Conservation (phyloP, 2,329 filamentous ascomycete species). For the Exophiala calicioides region DNA sequence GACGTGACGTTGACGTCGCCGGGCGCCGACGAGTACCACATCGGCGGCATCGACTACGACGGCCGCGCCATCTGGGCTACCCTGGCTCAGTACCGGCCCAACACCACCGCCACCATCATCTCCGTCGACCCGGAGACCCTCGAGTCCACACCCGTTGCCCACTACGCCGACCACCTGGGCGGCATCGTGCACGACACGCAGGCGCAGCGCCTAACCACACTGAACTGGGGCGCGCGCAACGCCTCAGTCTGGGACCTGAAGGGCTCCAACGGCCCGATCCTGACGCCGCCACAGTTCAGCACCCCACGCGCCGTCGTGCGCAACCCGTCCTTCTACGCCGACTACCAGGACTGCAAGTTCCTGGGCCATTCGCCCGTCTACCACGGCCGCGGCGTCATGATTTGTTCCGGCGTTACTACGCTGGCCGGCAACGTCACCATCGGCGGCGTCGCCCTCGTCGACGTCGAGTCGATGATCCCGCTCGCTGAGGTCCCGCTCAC, state of each 20-base stretch:
- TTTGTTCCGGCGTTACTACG: slow-evolving; percentile 50
- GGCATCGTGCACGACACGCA: slow-evolving; percentile 47
- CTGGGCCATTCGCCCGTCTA: slow-evolving; percentile 45
- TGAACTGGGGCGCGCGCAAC: slow-evolving; percentile 52
- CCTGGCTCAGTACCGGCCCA: slow-evolving; percentile 51
- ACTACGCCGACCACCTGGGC: slow-evolving; percentile 49
- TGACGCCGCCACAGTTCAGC: slow-evolving; percentile 31
- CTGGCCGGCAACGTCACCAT: slow-evolving; percentile 36
- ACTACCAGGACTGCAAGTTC: slow-evolving; percentile 57
- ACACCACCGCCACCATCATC: slow-evolving; percentile 48
- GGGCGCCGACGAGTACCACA: slow-evolving; percentile 48
- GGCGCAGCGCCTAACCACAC: slow-evolving; percentile 40
- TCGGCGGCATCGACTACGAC: slow-evolving; percentile 53
- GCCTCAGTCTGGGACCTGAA: slow-evolving; percentile 42
- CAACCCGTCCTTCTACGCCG: slow-evolving; percentile 50
- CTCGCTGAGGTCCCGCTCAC: slow-evolving; percentile 51
- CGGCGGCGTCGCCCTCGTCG: slow-evolving; percentile 51
- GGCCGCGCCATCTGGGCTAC: slow-evolving; percentile 51
- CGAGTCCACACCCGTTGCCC: slow-evolving; percentile 39
- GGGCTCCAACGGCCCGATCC: slow-evolving; percentile 8
- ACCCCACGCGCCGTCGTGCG: slow-evolving; percentile 29
- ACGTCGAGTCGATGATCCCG: slow-evolving; percentile 48
- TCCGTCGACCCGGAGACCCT: slow-evolving; percentile 43
- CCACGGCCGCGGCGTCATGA: slow-evolving; percentile 45
- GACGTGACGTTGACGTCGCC: slow-evolving; percentile 47